Evolutionary conservation across 1,139 yeast species (phyloP).

Genomic region (Pichia sorboxylosa): DNA sequence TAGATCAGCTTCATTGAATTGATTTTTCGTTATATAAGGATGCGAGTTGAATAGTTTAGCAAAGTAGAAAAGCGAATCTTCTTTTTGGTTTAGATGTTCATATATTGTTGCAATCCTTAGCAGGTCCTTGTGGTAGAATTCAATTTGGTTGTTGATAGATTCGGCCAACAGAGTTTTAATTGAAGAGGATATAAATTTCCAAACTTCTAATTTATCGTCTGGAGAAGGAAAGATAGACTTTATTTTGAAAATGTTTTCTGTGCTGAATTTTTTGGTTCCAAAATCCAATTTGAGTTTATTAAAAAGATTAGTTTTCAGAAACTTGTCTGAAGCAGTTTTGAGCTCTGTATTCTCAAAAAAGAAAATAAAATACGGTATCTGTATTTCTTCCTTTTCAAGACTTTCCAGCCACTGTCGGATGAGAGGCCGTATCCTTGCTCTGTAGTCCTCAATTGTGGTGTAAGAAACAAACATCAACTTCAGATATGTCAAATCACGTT

Average conservation of each 20-base stretch:
- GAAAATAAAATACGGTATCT: constrained; percentile 57
- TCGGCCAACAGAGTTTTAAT: constrained; percentile 43
- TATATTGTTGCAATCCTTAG: constrained; percentile 16
- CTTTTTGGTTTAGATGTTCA: constrained; percentile 16
- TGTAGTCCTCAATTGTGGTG: constrained; percentile 59
- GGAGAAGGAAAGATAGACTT: constrained; percentile 30
- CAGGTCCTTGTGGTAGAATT: constrained; percentile 10
- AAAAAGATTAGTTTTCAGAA: constrained; percentile 44
- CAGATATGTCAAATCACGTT: constrained; percentile 34
- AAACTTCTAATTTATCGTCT: constrained; percentile 33
- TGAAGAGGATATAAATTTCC: constrained; percentile 34
- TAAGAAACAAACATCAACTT: constrained; percentile 61
- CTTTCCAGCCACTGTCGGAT: constrained; percentile 68
- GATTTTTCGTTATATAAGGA: constrained; percentile 5
- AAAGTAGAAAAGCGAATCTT: constrained; percentile 19
- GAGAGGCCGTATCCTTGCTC: constrained; percentile 69
- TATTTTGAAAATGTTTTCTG: constrained; percentile 32
- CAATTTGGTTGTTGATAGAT: constrained; percentile 43
- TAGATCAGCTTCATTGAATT: constrained; percentile 3
- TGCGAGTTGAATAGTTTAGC: constrained; percentile 10
- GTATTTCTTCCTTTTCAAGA: constrained; percentile 33
- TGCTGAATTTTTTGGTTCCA: constrained; percentile 29
- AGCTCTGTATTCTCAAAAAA: constrained; percentile 33
- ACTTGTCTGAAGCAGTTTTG: constrained; percentile 24
- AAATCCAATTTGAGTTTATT: constrained; percentile 64